Percentiles rank a stretch among this genome's conserved stretches.
These are phyloP conservation scores for Candida vartiovaarae DNA, from an alignment of 805 yeast genomes.

Conservation along the genomic window DNA sequence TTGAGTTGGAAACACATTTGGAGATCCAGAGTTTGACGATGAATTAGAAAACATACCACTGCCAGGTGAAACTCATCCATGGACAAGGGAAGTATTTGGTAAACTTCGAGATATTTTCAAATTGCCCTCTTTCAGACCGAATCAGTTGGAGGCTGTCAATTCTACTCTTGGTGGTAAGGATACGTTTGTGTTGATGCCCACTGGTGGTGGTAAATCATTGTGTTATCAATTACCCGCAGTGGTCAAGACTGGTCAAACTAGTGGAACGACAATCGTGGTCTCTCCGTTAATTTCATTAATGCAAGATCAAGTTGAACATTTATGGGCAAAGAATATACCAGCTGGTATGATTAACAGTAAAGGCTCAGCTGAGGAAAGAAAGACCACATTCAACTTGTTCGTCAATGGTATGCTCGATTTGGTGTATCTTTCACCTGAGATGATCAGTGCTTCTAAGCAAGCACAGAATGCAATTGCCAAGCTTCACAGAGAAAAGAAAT, in stretches of 20 bases:
- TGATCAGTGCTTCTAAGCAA: constrained; percentile 70
- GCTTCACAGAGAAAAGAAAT: constrained; percentile 44
- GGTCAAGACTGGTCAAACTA: constrained; percentile 62
- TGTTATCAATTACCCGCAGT: constrained; percentile 95
- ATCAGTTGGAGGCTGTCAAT: constrained; percentile 82
- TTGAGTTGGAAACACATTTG: constrained; percentile 4
- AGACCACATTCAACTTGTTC: constrained; percentile 53
- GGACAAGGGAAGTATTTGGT: constrained; percentile 63
- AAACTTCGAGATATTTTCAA: constrained; percentile 56
- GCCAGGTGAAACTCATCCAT: constrained; percentile 28
- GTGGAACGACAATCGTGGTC: constrained; percentile 84
- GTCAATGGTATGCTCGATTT: constrained; percentile 62
- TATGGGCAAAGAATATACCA: constrained; percentile 54
- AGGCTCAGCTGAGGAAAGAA: constrained; percentile 55
- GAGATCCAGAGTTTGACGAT: constrained; percentile 18
- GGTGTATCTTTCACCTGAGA: constrained; percentile 90
- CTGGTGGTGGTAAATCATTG: constrained; percentile 96
- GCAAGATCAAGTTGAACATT: constrained; percentile 94
- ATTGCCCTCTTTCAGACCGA: constrained; percentile 60
- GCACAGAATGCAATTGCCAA: constrained; percentile 56
- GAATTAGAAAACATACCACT: constrained; percentile 9
- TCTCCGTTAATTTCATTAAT: constrained; percentile 93
- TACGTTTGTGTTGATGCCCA: constrained; percentile 94
- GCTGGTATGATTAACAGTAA: constrained; percentile 89
- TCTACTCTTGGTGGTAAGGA: constrained; percentile 73